Conservation (phyloP, 345 rosid genomes). For the Euphorbia pulcherrima region DNA sequence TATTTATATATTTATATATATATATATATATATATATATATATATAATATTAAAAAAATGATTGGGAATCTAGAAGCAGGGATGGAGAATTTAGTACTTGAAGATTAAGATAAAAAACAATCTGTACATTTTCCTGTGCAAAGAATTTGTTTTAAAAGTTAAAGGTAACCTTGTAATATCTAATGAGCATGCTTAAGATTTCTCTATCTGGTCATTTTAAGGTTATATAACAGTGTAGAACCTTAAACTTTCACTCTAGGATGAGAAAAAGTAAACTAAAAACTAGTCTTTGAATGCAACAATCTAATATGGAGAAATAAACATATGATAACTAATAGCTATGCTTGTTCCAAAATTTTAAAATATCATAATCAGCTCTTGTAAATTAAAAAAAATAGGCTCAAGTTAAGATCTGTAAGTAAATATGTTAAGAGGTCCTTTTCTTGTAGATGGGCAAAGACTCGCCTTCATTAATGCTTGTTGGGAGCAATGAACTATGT, state of each 20-base stretch:
- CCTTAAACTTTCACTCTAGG: background rate
- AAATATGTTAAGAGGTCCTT: background rate
- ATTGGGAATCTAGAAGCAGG: slow-evolving; percentile 97
- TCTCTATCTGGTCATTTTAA: background rate
- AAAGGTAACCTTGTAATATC: slow-evolving; percentile 41
- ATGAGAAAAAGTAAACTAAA: background rate
- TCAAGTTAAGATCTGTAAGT: background rate
- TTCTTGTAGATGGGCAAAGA: background rate
- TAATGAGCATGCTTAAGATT: background rate
- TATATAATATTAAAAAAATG: too few species aligned
- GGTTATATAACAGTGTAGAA: background rate
- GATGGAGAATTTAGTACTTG: slow-evolving; percentile 69
- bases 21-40: too few species aligned
- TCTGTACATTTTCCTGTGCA: slow-evolving; percentile 95
- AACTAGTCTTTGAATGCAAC: background rate
- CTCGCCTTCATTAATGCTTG: background rate
- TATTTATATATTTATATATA: too few species aligned
- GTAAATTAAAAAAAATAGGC: background rate
- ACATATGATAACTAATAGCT: background rate
- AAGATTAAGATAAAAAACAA: slow-evolving; percentile 88
- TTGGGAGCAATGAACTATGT: background rate
- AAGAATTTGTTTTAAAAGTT: slow-evolving; percentile 92
- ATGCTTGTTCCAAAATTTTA: background rate
- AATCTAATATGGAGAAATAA: background rate
- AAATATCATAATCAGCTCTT: background rate